Conservation (phyloP, 2,329 filamentous ascomycete species). For the Aspergillus versicolor region DNA sequence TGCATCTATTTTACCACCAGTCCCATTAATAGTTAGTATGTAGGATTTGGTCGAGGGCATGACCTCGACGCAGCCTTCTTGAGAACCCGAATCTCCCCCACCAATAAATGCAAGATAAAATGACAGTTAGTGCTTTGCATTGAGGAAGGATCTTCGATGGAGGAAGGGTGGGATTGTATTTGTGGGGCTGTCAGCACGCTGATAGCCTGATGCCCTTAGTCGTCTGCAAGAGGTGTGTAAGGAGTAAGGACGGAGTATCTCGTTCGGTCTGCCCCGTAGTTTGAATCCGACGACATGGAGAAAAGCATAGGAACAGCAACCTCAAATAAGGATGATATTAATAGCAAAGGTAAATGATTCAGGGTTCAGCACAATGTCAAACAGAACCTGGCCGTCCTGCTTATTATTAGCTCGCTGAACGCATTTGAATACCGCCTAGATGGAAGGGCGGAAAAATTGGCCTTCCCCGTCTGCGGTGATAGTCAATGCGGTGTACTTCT, state of each 20-base stretch:
- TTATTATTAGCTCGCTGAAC: not conserved
- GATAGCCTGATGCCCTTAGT: not conserved
- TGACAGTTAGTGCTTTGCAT: not conserved
- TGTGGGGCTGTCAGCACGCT: not conserved
- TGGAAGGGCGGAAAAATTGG: not conserved
- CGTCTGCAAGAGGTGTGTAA: not conserved
- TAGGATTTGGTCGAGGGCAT: not conserved
- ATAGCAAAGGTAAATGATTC: too few relatives aligned
- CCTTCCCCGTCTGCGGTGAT: not conserved
- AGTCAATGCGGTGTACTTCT: not conserved
- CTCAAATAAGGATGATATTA: not conserved
- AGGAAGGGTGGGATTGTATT: not conserved
- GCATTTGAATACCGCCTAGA: constrained; percentile 1
- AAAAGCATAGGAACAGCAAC: too few relatives aligned
- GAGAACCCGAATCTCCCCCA: not conserved
- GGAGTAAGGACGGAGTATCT: too few relatives aligned
- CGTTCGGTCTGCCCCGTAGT: too few relatives aligned
- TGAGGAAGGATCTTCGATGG: not conserved
- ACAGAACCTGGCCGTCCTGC: not conserved
- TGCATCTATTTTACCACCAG: not conserved
- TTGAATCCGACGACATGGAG: too few relatives aligned
- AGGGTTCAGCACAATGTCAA: too few relatives aligned
- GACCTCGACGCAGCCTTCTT: constrained; percentile 1
- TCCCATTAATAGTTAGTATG: not conserved
- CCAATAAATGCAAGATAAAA: constrained; percentile 8